Base-by-base conservation (phyloP, 2,329 filamentous ascomycete species). In the Penicillium frequentans region DNA sequence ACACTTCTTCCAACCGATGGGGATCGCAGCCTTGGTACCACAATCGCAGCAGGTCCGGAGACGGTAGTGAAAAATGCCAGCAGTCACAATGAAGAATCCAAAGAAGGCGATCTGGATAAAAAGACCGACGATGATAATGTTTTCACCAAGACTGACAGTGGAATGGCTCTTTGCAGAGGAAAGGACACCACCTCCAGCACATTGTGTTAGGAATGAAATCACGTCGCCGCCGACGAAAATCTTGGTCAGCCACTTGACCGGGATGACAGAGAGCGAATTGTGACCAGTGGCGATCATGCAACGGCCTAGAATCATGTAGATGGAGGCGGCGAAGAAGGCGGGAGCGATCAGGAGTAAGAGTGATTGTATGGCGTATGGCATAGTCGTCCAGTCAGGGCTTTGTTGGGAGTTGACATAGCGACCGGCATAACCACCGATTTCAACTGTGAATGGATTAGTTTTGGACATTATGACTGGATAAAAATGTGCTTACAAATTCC, bases 251-350 rank as follows among this genome's bases (percentile, higher is more conserved):
- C 49, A 58, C 23, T 43, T 47, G 33, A 37, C 33, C 1, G 33
- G 33, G 14, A 37, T 37, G 33, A 37, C 16, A 57, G 47, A 51
- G 46, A 31, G 54, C 50, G 29, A 57, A 26, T n/a, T 27, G 54
- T 33, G 54, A 23, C 37, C 54, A 29, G 16, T 51, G 55, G 24
- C 52, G 42, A 9, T 46, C 39, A 75, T 70, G 13, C 73, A 59
- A 1, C 72, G 69, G 1, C 71, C 71, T 2, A 75, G 68, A 37
- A 68, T 37, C 68, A 70, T 73, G 61, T 72, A 73, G 16, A 73
- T 63, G 0, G 63, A 63, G 1, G 70, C 69, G 13, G 74, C 73
- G 51, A 71, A 75, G 1, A 77, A 61, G 13, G 70, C 66, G 0
- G 75, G 75, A 0, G 69, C 72, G 2, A 77, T 50, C 3, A 75